Evolutionary conservation across 768 basidiomycete species (phyloP), one percentile per base, ranked within the genome.

Genomic region (Phaeotremella fagi): DNA sequence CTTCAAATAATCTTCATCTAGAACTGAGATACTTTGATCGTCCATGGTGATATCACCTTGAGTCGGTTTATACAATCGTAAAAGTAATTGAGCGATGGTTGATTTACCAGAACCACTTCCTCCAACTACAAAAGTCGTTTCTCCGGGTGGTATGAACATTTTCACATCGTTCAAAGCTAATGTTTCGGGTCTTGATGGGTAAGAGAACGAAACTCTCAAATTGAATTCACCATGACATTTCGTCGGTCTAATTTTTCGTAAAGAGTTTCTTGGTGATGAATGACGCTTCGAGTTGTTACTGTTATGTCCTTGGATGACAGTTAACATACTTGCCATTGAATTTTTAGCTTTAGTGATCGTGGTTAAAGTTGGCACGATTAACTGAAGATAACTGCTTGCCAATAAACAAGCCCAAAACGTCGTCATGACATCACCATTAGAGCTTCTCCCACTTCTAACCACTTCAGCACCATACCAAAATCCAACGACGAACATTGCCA

Each of bases 401-500:
- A 97, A 87, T 20, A 97, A 78, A 71, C 89, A 91, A 0, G 94
- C 91, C 92, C 94, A 98, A 73, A 98, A 99, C 47, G 92, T 89
- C n/a, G 87, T 84, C 85, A 91, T 92, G 58, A 97, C 87, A 29
- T 85, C 81, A 1, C 90, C 90, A 0, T 86, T 77, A 3, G 76
- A 76, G 48, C 82, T 79, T 57, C 79, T 82, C 15, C 86, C 87
- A 12, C 84, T 79, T n/a, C 83, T 76, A n/a, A 99, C 90, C 47
- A 95, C 80, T 68, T 86, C 85, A 2, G 86, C 81, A 12, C 92
- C 94, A 66, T 85, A 98, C 91, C 94, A 97, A 75, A 98, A 98
- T 0, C 85, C 91, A 66, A 90, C 86, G 6, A 98, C 90, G 75
- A 98, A 99, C 84, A 95, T 92, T 24, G 82, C 81, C 80, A 91